Evolutionary conservation across 2,329 filamentous ascomycete species (phyloP).

Genomic region (Trichoderma afroharzianum): DNA sequence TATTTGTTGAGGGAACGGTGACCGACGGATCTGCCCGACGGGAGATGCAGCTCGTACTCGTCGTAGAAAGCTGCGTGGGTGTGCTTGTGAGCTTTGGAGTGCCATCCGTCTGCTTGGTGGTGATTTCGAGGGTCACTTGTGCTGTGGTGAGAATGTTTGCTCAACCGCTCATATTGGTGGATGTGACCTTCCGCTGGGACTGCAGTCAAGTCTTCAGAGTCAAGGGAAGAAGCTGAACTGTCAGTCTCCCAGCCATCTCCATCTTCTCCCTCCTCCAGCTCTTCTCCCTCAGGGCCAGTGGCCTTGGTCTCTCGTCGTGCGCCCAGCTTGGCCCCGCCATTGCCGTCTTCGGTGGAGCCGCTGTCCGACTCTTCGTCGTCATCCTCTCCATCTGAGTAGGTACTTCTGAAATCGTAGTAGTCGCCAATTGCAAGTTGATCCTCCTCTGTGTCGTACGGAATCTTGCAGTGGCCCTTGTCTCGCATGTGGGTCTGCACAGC

Average conservation of each 20-base stretch:
- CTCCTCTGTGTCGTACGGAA: constrained; percentile 82
- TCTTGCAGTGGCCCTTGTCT: constrained; percentile 94
- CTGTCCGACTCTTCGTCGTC: constrained; percentile 50
- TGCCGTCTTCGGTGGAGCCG: constrained; percentile 36
- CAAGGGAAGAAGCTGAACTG: constrained; percentile 81
- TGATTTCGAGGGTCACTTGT: constrained; percentile 68
- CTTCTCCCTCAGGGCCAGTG: constrained; percentile 48
- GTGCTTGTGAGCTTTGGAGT: constrained; percentile 76
- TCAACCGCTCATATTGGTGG: constrained; percentile 68
- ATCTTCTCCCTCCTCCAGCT: constrained; percentile 50
- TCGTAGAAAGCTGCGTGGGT: constrained; percentile 78
- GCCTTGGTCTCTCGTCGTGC: constrained; percentile 53
- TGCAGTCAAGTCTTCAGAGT: constrained; percentile 77
- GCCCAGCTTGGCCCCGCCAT: constrained; percentile 65
- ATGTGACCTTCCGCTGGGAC: constrained; percentile 71
- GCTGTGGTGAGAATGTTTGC: constrained; percentile 72
- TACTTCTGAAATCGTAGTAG: constrained; percentile 94
- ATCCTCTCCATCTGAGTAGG: constrained; percentile 74
- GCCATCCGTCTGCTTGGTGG: constrained; percentile 71
- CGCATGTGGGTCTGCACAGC: constrained; percentile 96
- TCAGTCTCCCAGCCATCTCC: constrained; percentile 95
- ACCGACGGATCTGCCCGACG: constrained; percentile 82
- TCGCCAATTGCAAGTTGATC: constrained; percentile 94
- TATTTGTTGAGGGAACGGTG: constrained; percentile 85
- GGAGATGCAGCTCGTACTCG: constrained; percentile 90